Evolutionary conservation across 225 moss, liverwort and hornwort species (phyloP), one percentile per base, ranked within the genome.

Genomic region (Thuidium tamariscinum): DNA sequence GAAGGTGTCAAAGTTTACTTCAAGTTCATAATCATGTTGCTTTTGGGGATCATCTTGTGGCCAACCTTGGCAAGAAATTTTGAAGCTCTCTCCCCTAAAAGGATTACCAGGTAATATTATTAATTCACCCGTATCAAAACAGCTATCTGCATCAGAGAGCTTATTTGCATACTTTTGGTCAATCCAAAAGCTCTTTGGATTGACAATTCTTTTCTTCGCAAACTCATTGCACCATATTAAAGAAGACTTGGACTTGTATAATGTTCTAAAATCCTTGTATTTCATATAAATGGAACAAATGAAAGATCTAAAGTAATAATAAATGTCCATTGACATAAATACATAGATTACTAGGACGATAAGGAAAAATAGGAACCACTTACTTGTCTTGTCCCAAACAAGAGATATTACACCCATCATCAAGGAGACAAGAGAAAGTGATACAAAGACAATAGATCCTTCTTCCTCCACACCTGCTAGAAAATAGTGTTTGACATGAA

Each of bases 151-250:
- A 51, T 76, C 27, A 1, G 3, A n/a, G 42, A 60, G 5, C 2
- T 8, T 30, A 21, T 82, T 89, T 25, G 75, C 16, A 27, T 39
- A 41, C 9, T 51, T 76, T 68, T 52, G 14, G 10, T 57, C 48
- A 57, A 89, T 82, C 37, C 60, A 61, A 42, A 89, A 81, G 61
- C 11, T 5, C 1, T 18, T 2, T 12, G 88, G 69, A 54, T 89
- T 77, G 49, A 60, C 32, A 42, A 89, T 61, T 54, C 21, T 86
- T 61, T 76, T 5, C 69, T 86, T 82, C 54, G 52, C 42, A 17
- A 89, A 86, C 25, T 86, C 44, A 7, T 89, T 86, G 34, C 86
- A 89, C 82, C 77, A 89, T 41, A 8, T 42, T 5, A 77, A 82
- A 6, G 11, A 19, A 26, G 85, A 89, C 34, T 13, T 62, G 1